Evolutionary conservation across 805 yeast species (phyloP).

Genomic region (Schizosaccharomyces lindneri): DNA sequence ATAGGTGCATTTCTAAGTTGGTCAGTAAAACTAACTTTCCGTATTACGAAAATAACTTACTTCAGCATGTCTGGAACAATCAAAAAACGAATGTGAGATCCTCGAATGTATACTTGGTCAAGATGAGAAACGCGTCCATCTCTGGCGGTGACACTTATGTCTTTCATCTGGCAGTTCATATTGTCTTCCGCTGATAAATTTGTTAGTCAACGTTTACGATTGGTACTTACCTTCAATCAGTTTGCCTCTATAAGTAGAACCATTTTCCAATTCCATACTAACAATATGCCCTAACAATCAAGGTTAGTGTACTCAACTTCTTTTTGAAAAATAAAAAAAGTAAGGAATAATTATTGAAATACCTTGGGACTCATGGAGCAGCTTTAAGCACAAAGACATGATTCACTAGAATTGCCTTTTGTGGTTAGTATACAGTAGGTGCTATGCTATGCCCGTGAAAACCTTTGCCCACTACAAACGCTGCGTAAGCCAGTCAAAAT

Average conservation of each 20-base stretch:
- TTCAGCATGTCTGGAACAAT: slow-evolving; percentile 69
- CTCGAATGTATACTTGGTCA: slow-evolving; percentile 73
- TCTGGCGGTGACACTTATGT: slow-evolving; percentile 52
- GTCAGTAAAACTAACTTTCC: not conserved
- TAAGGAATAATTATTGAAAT: not conserved
- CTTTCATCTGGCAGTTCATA: slow-evolving; percentile 73
- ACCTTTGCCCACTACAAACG: not conserved
- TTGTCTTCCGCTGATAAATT: slow-evolving; percentile 40
- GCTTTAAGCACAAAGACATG: not conserved
- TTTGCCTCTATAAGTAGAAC: slow-evolving; percentile 73
- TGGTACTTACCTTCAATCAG: slow-evolving; percentile 31
- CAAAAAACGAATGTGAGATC: slow-evolving; percentile 66
- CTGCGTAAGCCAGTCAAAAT: not conserved
- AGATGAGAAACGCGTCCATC: slow-evolving; percentile 54
- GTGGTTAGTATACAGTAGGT: not conserved
- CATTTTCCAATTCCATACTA: slow-evolving; percentile 59
- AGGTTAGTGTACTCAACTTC: not conserved
- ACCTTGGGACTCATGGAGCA: not conserved
- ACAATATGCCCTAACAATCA: slow-evolving; percentile 47
- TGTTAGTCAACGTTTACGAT: not conserved
- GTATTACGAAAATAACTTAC: slow-evolving; percentile 5
- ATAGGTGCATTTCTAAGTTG: slow-evolving; percentile 48
- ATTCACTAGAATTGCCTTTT: not conserved
- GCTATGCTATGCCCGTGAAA: not conserved
- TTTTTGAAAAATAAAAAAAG: not conserved